Conservation (phyloP, 495 filamentous ascomycete genomes). For the Neurospora africana region DNA sequence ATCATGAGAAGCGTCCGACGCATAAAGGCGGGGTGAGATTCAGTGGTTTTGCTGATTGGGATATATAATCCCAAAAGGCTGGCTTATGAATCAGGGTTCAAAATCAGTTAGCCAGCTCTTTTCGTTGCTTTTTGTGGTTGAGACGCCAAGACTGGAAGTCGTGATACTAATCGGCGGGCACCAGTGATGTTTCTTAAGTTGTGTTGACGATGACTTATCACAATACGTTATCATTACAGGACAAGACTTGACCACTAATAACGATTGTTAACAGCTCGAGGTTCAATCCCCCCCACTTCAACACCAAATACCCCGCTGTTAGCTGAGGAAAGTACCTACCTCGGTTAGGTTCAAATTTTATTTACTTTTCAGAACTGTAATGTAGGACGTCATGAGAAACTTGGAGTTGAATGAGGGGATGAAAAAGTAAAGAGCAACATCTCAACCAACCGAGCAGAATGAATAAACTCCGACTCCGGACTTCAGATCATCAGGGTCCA, state of each 20-base stretch:
- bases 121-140: not conserved
- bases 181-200: not conserved
- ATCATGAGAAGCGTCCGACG: not conserved
- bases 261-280: not conserved
- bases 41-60: not conserved
- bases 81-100: not conserved
- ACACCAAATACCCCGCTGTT: not conserved
- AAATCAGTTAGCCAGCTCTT: not conserved
- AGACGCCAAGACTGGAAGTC: not conserved
- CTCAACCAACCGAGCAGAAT: not conserved
- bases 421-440: not conserved
- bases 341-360: not conserved
- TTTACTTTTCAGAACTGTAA: not conserved
- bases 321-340: not conserved
- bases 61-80: not conserved
- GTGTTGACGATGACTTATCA: not conserved
- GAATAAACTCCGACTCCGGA: not conserved
- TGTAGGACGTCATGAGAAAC: not conserved
- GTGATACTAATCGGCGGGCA: not conserved
- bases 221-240: not conserved
- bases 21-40: not conserved
- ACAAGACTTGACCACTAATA: not conserved
- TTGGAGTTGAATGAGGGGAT: not conserved
- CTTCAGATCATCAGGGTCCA: not conserved
- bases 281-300: not conserved